Conservation (phyloP, 768 basidiomycete species). For the Clathrus columnatus region DNA sequence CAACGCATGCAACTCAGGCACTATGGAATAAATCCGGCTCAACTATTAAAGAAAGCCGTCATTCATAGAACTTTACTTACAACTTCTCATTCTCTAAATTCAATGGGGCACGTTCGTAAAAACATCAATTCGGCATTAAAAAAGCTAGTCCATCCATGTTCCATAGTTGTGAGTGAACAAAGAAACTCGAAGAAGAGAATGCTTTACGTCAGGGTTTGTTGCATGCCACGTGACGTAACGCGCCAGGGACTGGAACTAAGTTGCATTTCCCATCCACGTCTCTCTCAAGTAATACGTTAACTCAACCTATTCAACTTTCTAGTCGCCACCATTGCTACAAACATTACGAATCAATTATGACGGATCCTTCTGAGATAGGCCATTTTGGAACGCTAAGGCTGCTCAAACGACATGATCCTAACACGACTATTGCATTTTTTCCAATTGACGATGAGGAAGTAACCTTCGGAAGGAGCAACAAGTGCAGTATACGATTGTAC, state of each 20-base stretch:
- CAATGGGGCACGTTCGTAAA: too few species aligned
- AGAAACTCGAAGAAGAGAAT: neutral
- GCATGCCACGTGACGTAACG: neutral
- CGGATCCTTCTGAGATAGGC: conserved; percentile 48
- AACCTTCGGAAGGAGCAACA: conserved; percentile 58
- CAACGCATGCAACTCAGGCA: too few species aligned
- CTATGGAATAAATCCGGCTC: too few species aligned
- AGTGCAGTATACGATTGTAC: conserved; percentile 61
- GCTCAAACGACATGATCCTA: conserved; percentile 42
- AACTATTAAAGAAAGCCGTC: too few species aligned
- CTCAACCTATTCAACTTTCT: neutral
- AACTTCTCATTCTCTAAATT: too few species aligned
- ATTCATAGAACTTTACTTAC: too few species aligned
- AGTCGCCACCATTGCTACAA: neutral
- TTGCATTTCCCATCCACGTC: too few species aligned
- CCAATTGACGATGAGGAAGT: conserved; percentile 62
- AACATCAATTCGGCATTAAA: too few species aligned
- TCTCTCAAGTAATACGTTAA: too few species aligned
- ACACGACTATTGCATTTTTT: conserved; percentile 50
- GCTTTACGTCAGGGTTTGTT: neutral
- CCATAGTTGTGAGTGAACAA: too few species aligned
- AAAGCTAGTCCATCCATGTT: too few species aligned
- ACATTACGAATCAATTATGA: neutral
- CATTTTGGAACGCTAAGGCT: conserved; percentile 57
- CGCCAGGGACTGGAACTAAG: too few species aligned